These are phyloP conservation scores for Solanum dulcamara DNA, from an alignment of 257 asterid species.

Conservation along the genomic window DNA sequence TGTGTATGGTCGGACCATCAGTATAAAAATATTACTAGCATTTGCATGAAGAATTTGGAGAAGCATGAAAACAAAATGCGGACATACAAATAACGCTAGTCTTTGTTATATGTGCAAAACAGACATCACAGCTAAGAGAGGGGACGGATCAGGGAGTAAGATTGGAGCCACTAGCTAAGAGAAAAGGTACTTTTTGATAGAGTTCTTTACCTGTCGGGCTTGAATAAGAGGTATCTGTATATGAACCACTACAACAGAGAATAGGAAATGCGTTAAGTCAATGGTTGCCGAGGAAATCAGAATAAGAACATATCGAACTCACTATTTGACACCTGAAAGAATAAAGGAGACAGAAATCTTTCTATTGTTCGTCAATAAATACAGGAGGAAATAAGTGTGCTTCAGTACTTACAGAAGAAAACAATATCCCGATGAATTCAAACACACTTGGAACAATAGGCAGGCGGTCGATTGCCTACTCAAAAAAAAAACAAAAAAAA, in stretches of 20 bases:
- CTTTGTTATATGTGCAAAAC: not conserved
- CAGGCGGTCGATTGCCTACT: conserved; percentile 68
- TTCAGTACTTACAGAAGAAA: conserved; percentile 53
- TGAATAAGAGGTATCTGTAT: conserved; percentile 83
- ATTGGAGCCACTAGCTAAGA: not conserved
- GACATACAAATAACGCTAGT: not conserved
- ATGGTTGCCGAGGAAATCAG: not conserved
- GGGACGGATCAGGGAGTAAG: not conserved
- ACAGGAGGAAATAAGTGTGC: not conserved
- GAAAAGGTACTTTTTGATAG: not conserved
- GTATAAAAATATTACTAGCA: not conserved
- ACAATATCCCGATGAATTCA: conserved; percentile 73
- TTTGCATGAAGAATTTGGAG: not conserved
- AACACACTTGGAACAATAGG: conserved; percentile 61
- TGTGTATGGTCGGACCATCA: not conserved
- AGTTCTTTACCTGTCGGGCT: conserved; percentile 66
- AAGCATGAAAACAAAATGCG: not conserved
- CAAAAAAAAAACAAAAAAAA: conserved; percentile 1
- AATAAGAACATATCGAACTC: not conserved
- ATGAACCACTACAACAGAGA: conserved; percentile 69
- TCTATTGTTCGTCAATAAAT: not conserved
- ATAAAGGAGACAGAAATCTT: not conserved
- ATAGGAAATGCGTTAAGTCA: conserved; percentile 1
- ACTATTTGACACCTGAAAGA: not conserved
- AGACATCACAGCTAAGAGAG: not conserved